Conservation (phyloP, 768 basidiomycete species). For the Lactarius psammicola region DNA sequence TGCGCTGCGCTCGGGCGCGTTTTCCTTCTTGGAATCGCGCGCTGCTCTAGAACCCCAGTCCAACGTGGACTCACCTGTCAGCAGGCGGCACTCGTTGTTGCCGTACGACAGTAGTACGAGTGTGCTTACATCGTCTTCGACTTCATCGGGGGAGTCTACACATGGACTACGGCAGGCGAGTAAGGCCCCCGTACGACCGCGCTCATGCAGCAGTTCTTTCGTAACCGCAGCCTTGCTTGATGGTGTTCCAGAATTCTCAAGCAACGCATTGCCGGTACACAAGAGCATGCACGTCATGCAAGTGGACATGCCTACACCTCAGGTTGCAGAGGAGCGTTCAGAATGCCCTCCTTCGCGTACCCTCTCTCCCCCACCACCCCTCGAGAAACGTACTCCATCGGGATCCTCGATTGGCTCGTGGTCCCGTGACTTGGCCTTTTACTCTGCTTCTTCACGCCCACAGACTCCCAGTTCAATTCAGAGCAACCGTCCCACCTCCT, state of each 20-base stretch:
- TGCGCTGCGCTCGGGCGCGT: conserved; percentile 26
- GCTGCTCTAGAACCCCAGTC: conserved; percentile 5
- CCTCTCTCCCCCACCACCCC: background rate
- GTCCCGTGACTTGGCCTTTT: conserved; percentile 23
- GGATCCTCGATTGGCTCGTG: conserved; percentile 19
- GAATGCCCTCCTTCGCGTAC: background rate
- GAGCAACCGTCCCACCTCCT: conserved; percentile 18
- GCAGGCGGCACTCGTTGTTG: conserved; percentile 15
- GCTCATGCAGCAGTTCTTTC: conserved; percentile 25
- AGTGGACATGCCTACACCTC: conserved; percentile 18
- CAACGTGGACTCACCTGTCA: conserved; percentile 4
- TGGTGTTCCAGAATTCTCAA: conserved; percentile 5
- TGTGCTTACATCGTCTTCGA: conserved; percentile 25
- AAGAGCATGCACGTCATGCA: conserved; percentile 26
- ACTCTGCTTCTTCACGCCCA: conserved; percentile 20
- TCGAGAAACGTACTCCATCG: conserved; percentile 21
- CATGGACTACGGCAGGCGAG: background rate
- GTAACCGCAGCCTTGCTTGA: conserved; percentile 17
- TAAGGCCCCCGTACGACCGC: conserved; percentile 6
- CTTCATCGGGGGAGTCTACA: conserved; percentile 19
- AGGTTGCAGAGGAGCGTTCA: conserved; percentile 5
- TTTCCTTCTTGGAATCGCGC: conserved; percentile 27
- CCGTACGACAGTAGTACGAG: conserved; percentile 23
- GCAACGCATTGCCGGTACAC: background rate
- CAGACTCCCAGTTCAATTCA: conserved; percentile 23